phyloP scores from a whole-genome alignment of 148 eudicot species.

The Heliamphora exappendiculata region DNA sequence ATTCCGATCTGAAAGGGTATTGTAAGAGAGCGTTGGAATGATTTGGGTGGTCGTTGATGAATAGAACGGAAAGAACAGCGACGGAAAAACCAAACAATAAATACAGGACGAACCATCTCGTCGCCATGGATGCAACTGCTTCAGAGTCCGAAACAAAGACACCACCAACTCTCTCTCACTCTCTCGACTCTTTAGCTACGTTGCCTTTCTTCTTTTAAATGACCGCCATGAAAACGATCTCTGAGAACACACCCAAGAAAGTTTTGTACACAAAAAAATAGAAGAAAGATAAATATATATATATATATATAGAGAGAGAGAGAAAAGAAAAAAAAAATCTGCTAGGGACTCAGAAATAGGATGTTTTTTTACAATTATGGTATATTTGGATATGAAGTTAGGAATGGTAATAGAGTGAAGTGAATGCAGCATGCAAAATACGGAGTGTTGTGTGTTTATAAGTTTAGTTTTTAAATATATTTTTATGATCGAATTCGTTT shows the following conservation, averaged over 20 bases:
- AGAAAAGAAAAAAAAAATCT: neutral
- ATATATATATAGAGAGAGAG: neutral
- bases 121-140: constrained; percentile 29
- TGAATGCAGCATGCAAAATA: too few relatives aligned
- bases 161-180: neutral
- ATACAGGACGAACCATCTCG: constrained; percentile 49
- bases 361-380: too few relatives aligned
- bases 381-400: too few relatives aligned
- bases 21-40: constrained; percentile 13
- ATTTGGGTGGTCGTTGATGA: constrained; percentile 24
- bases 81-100: constrained; percentile 45
- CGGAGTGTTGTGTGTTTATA: too few relatives aligned
- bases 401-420: too few relatives aligned
- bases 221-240: neutral
- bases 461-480: too few relatives aligned
- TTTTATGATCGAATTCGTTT: too few relatives aligned
- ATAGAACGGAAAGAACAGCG: constrained; percentile 46
- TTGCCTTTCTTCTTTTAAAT: neutral
- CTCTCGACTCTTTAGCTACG: neutral
- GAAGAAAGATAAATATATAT: too few relatives aligned
- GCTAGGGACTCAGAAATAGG: too few relatives aligned
- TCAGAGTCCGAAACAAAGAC: neutral
- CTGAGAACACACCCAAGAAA: too few relatives aligned
- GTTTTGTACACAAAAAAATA: neutral
- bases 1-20: constrained; percentile 22